Conservation (phyloP, 2,329 filamentous ascomycete species). For the Tympanopsis confertula region DNA sequence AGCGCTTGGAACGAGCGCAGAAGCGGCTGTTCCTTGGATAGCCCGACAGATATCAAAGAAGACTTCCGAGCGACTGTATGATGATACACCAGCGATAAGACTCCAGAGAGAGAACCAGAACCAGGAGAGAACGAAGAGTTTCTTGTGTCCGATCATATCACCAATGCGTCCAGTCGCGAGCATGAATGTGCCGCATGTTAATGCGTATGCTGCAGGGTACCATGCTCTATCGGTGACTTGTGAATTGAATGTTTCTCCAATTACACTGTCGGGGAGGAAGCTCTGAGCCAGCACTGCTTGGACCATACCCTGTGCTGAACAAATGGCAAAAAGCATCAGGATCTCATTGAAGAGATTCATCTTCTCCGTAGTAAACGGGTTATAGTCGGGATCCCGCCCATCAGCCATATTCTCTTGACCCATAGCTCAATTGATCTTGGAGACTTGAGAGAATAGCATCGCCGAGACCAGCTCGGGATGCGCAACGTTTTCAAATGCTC, state of each 20-base stretch:
- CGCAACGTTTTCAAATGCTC: too few relatives aligned
- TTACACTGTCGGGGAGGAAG: slow-evolving; percentile 25
- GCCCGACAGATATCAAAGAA: not conserved
- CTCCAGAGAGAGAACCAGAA: slow-evolving; percentile 35
- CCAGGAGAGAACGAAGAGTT: slow-evolving; percentile 32
- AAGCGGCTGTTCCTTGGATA: slow-evolving; percentile 30
- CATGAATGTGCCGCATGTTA: slow-evolving; percentile 37
- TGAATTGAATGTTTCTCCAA: slow-evolving; percentile 27
- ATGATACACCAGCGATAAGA: slow-evolving; percentile 27
- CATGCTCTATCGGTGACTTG: slow-evolving; percentile 28
- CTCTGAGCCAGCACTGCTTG: slow-evolving; percentile 14
- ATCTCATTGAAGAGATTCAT: not conserved
- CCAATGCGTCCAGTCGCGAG: slow-evolving; percentile 33
- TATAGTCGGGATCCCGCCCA: too few relatives aligned
- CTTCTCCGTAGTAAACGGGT: not conserved
- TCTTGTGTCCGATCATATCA: slow-evolving; percentile 35
- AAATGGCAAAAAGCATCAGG: not conserved
- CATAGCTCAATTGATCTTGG: too few relatives aligned
- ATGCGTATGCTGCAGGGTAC: slow-evolving; percentile 32
- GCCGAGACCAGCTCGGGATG: too few relatives aligned
- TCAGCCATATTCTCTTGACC: too few relatives aligned
- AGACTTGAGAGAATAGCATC: too few relatives aligned
- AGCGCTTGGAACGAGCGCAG: slow-evolving; percentile 32
- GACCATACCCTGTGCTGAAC: not conserved
- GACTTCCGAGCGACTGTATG: slow-evolving; percentile 13